Base-by-base conservation (phyloP, 331 rosid species). In the Pyrus hybrid region DNA sequence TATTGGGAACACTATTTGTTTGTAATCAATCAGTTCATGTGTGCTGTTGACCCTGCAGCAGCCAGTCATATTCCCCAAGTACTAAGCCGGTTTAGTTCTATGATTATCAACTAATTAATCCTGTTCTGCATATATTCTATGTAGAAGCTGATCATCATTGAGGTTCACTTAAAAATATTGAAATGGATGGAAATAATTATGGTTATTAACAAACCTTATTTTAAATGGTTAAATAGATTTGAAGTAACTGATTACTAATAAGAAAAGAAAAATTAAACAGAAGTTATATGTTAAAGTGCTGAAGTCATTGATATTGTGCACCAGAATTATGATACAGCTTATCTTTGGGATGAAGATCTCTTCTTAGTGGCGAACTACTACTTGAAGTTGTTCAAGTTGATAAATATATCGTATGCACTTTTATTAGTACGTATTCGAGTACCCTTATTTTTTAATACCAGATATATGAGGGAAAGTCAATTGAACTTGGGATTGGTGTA, bases 21-120 rank as follows among this genome's bases (percentile, higher is more conserved):
- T 43, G 35, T 72, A 83, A 83, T 81, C 84, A 76, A 78, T 76
- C 80, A 74, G 11, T 57, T 80, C 84, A 83, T 73, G 83, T 85
- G 89, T 62, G 37, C 22, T 56, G 78, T 79, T 83, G 80, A 76
- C 84, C 77, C 80, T 71, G 67, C 53, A 51, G 62, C 80, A 23
- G 64, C 14, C 25, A 8, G 25, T 54, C 13, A 17, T 54, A 54
- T 54, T 43, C 49, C 49, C 16, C 49, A 12, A 12, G 11, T 54
- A n/a, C 11, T n/a, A 12, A 11, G 61, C 25, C n/a, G 2, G 4
- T 2, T 12, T n/a, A 57, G 67, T 51, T 57, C 25, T 61, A 53
- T n/a, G 53, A 71, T 71, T 71, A 54, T 56, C 32, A 71, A 18
- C 2, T 32, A 54, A 71, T 29, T 54, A 62, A 21, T 21, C 16